Evolutionary conservation across 2,329 filamentous ascomycete genomes (phyloP).

Genomic region (Balansia obtecta): DNA sequence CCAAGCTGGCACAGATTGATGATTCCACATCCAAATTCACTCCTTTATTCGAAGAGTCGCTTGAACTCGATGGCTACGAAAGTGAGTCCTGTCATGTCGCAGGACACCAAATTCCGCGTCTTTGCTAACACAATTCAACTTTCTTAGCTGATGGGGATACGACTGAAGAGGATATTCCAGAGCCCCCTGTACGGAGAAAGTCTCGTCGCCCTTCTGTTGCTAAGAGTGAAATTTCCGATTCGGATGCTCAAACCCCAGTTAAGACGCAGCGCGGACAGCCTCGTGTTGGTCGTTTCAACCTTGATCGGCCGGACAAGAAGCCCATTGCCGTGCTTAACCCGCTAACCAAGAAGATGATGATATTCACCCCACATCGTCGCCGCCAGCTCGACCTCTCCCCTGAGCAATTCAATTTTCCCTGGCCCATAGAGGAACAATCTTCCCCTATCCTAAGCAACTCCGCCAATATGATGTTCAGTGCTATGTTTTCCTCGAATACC

Average conservation of each 20-base stretch:
- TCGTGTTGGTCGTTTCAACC: slow-evolving; percentile 40
- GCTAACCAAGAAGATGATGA: slow-evolving; percentile 48
- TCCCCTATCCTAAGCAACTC: slow-evolving; percentile 53
- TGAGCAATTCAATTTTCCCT: slow-evolving; percentile 40
- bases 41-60: slow-evolving; percentile 20
- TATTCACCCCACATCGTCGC: slow-evolving; percentile 42
- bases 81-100: slow-evolving; percentile 34
- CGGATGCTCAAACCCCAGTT: slow-evolving; percentile 35
- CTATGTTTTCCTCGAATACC: slow-evolving; percentile 47
- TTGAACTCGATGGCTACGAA: slow-evolving; percentile 45
- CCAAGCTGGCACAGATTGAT: slow-evolving; percentile 20
- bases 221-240: slow-evolving; percentile 33
- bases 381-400: slow-evolving; percentile 40
- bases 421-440: slow-evolving; percentile 27
- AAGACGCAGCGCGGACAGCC: slow-evolving; percentile 38
- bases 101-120: slow-evolving; percentile 3
- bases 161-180: slow-evolving; percentile 46
- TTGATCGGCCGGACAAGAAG: slow-evolving; percentile 41
- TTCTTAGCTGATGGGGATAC: slow-evolving; percentile 45
- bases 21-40: slow-evolving; percentile 14
- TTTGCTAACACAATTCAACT: slow-evolving; percentile 7
- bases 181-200: slow-evolving; percentile 36
- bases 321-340: slow-evolving; percentile 48
- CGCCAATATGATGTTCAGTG: slow-evolving; percentile 68
- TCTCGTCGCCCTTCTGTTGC: slow-evolving; percentile 27